phyloP scores from a whole-genome alignment of 164 flowering plant genomes.

The Macadamia tetraphylla region DNA sequence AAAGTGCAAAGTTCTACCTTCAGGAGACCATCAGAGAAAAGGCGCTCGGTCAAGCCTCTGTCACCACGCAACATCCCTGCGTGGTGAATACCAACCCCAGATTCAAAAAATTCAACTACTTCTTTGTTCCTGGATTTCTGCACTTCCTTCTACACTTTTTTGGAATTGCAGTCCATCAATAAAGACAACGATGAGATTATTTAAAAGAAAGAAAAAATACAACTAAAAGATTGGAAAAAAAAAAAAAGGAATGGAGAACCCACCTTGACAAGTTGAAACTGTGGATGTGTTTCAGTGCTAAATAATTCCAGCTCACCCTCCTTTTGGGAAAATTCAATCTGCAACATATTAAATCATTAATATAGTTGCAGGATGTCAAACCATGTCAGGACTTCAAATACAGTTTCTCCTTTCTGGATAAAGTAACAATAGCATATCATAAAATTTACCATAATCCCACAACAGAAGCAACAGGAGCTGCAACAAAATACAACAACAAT shows the following conservation, averaged over 20 bases:
- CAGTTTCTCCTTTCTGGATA: neutral
- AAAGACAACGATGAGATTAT: neutral
- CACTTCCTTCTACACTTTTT: conserved; percentile 72
- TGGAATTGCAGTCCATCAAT: conserved; percentile 1
- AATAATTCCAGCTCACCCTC: conserved; percentile 61
- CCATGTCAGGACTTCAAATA: neutral
- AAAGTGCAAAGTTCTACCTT: conserved; percentile 38
- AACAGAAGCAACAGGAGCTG: too few species aligned
- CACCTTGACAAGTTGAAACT: conserved; percentile 60
- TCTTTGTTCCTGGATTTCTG: conserved; percentile 89
- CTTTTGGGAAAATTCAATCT: conserved; percentile 71
- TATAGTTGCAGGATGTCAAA: neutral
- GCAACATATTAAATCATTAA: conserved; percentile 14
- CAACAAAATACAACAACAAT: too few species aligned
- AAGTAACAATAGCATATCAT: neutral
- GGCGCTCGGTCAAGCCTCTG: conserved; percentile 88
- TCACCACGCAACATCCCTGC: conserved; percentile 99
- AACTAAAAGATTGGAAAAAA: neutral
- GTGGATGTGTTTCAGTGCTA: conserved; percentile 65
- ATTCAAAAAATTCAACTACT: conserved; percentile 70
- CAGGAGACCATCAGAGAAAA: conserved; percentile 86
- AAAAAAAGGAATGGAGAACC: conserved; percentile 11
- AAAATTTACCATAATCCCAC: neutral
- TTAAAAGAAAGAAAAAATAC: conserved; percentile 1
- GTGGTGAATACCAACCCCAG: conserved; percentile 90